Conservation (phyloP, 208 protist genomes). For the Angomonas ambiguus region DNA sequence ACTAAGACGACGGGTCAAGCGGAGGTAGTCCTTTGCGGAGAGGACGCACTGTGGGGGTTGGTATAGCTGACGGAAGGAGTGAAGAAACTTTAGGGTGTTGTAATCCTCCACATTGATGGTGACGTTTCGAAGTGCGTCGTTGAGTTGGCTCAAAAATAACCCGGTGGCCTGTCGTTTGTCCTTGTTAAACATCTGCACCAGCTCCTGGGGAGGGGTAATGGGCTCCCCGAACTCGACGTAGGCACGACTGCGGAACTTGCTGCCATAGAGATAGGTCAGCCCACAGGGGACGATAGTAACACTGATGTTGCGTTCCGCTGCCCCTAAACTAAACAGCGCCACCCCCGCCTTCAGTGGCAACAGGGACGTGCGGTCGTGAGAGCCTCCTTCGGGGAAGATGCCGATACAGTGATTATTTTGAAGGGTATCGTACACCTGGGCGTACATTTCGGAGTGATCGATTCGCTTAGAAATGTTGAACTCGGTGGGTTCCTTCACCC, state of each 20-base stretch:
- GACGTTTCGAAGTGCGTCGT: slow-evolving; percentile 70
- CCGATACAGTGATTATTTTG: slow-evolving; percentile 84
- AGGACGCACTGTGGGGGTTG: slow-evolving; percentile 78
- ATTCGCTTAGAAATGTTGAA: slow-evolving; percentile 84
- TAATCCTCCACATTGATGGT: slow-evolving; percentile 92
- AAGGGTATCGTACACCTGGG: slow-evolving; percentile 86
- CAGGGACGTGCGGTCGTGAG: slow-evolving; percentile 92
- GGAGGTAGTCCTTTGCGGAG: slow-evolving; percentile 71
- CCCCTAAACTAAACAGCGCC: slow-evolving; percentile 90
- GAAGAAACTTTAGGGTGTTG: slow-evolving; percentile 84
- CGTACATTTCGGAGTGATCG: slow-evolving; percentile 90
- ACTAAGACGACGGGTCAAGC: slow-evolving; percentile 79
- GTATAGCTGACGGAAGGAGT: slow-evolving; percentile 88
- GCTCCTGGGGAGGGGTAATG: slow-evolving; percentile 61
- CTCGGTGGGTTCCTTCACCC: slow-evolving; percentile 28
- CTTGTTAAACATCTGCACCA: slow-evolving; percentile 63
- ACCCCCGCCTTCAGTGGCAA: slow-evolving; percentile 94
- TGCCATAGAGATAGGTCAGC: slow-evolving; percentile 90
- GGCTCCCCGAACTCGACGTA: slow-evolving; percentile 88
- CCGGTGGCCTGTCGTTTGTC: slow-evolving; percentile 82
- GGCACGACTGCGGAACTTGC: slow-evolving; percentile 89
- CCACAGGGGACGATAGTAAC: slow-evolving; percentile 89
- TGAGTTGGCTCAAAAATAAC: slow-evolving; percentile 76
- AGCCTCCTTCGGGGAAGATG: slow-evolving; percentile 96
- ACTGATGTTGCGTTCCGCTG: slow-evolving; percentile 73